Evolutionary conservation across 2,329 filamentous ascomycete species (phyloP), one percentile per base, ranked within the genome.

Genomic region (Penicillium olsonii): DNA sequence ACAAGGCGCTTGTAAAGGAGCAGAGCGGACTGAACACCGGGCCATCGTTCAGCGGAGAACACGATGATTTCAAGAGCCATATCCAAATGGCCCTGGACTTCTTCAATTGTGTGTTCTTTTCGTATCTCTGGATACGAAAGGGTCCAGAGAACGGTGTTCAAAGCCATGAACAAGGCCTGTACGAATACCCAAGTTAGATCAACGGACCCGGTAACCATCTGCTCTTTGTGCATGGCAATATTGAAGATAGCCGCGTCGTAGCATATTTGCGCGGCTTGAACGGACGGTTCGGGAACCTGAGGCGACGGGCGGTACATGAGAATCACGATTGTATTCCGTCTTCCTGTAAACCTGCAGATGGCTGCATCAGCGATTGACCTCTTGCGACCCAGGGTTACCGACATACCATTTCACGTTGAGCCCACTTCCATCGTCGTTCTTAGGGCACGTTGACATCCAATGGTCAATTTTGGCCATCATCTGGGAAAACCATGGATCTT

Each of bases 151-250:
- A 96, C 82, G 5, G 90, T 92, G 66, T 96, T 96, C 49, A 97
- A 81, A 4, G 89, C 85, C 84, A 95, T 94, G 74, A 95, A 96
- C 34, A 97, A 81, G 17, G 87, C 85, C 50, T 96, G 81, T 1
- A 95, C 84, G 64, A 96, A 96, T 37, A 96, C 87, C 92, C 92
- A 97, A 1, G 92, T 96, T 52, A 96, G 79, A 65, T 96, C 92
- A 10, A 94, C 84, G 18, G 84, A 85, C 12, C 82, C 81, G 14
- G 81, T 84, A 57, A 87, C 82, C 64, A 96, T 87, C 68, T 96
- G 91, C 62, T 87, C 85, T 65, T 84, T 84, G 37, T 91, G 87
- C 66, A 92, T 84, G 57, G 86, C 81, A 61, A 96, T 89, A 65
- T 96, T 92, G 69, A 84, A 89, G 10, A 85, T 80, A 39, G 90